Evolutionary conservation across 371 early-diverging fungal species (phyloP).

Genomic region (Quaeritorhiza haematococci): DNA sequence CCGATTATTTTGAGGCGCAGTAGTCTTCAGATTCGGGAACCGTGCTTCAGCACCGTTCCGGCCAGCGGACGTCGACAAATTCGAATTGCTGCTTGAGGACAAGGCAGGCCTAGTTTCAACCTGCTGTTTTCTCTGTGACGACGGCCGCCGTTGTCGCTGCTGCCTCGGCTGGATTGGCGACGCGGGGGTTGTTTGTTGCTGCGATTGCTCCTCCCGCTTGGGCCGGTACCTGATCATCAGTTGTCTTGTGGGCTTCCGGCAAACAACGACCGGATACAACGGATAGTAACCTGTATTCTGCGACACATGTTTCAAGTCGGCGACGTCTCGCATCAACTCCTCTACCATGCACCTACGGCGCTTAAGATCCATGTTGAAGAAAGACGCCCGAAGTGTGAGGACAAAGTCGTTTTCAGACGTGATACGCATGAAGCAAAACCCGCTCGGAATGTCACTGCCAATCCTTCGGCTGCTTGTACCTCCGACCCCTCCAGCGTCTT

Average conservation of each 20-base stretch:
- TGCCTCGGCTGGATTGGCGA: background rate
- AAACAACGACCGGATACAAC: conserved; percentile 35
- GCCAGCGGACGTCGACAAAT: no score
- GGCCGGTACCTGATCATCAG: conserved; percentile 50
- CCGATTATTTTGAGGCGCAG: background rate
- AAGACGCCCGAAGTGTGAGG: conserved; percentile 25
- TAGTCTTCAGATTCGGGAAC: no score
- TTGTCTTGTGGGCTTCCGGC: conserved; percentile 40
- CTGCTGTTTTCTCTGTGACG: background rate
- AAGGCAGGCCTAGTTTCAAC: no score
- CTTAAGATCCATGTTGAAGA: conserved; percentile 41
- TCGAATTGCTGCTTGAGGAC: no score
- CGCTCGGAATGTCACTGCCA: no score
- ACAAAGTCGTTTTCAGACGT: conserved; percentile 35
- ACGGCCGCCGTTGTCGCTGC: background rate
- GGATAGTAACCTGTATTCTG: conserved; percentile 1
- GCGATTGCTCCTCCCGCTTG: no score
- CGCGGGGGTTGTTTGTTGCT: no score
- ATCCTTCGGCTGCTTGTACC: no score
- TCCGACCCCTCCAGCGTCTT: no score
- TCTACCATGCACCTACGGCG: conserved; percentile 28
- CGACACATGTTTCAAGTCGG: conserved; percentile 8
- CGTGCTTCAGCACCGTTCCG: no score
- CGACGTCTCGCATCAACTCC: conserved; percentile 23
- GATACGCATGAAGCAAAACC: conserved; percentile 30